Base-by-base conservation (phyloP, 2,329 filamentous ascomycete species). In the Neonectria magnoliae region DNA sequence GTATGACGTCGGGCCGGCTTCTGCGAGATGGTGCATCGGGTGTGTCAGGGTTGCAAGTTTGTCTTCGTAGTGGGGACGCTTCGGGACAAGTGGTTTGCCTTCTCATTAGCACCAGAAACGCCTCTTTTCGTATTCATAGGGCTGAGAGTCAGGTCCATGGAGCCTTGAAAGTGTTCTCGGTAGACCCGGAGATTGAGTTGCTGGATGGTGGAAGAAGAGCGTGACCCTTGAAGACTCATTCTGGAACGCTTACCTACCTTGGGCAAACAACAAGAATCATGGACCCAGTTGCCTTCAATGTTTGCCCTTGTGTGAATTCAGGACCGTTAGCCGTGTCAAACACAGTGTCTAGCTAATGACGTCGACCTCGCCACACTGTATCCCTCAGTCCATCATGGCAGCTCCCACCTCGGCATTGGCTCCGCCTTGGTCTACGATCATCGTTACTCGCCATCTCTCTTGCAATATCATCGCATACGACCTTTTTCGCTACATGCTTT, bases 361-460 rank as follows among this genome's bases (percentile, higher is more conserved):
- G 48, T 33, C 38, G 33, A 55, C 62, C 57, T 53, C 58, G 38
- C 44, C 44, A 50, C 53, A 38, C 42, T 18, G 50, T 20, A 33
- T 54, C 53, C 20, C 18, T 25, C 29, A 41, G 41, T 57, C 45
- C 60, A 57, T 62, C 60, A 62, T 62, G 60, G 47, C 29, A 31
- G 42, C 27, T 57, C 59, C 44, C 57, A 8, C 71, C 72, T 67
- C 22, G 56, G 60, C 52, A 53, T 53, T 29, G 42, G 31, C n/a
- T 27, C 38, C 38, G 29, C 27, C 25, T 22, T 47, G 13, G 11
- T 38, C 22, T 52, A 36, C 60, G 45, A 47, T 47, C n/a, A 66
- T 57, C 29, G 27, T 47, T 47, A 45, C 27, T 36, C 52, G 57
- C 27, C 36, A 31, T 36, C 48, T 60, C 33, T 4, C 20, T 53